These are phyloP conservation scores for Neohortaea acidophila DNA, from an alignment of 495 filamentous ascomycete genomes.

Conservation along the genomic window DNA sequence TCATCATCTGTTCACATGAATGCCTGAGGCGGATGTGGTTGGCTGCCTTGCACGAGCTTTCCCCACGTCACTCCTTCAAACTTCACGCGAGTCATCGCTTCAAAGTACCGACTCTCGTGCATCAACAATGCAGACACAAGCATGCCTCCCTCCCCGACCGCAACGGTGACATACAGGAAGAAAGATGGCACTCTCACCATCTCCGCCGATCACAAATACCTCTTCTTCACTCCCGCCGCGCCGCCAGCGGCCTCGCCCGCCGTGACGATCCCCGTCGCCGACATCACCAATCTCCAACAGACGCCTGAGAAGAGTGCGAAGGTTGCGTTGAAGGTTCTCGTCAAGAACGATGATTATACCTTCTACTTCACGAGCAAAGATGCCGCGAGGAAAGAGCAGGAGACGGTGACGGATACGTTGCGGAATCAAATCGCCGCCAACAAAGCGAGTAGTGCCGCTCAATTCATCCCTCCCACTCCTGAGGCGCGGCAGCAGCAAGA, in stretches of 20 bases:
- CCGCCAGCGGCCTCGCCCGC: constrained; percentile 38
- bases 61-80: too few species aligned
- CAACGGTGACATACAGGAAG: constrained; percentile 76
- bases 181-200: constrained; percentile 76
- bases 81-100: too few species aligned
- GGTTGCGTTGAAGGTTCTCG: constrained; percentile 81
- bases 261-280: constrained; percentile 53
- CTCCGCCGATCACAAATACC: constrained; percentile 47
- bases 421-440: constrained; percentile 54
- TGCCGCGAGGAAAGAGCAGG: constrained; percentile 65
- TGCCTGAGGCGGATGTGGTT: too few species aligned
- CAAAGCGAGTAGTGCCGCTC: constrained; percentile 39
- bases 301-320: constrained; percentile 69
- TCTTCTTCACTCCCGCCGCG: constrained; percentile 65
- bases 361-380: constrained; percentile 73
- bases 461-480: constrained; percentile 14
- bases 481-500: constrained; percentile 19
- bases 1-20: too few species aligned
- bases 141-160: constrained; percentile 12
- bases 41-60: too few species aligned
- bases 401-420: constrained; percentile 65
- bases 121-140: too few species aligned
- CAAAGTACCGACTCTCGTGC: too few species aligned
- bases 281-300: constrained; percentile 85
- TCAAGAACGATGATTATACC: constrained; percentile 55